A percentile compares a stretch with the other conserved stretches of the same genome.
Conservation (phyloP, 257 asterid species). For the Datura wrightii region DNA sequence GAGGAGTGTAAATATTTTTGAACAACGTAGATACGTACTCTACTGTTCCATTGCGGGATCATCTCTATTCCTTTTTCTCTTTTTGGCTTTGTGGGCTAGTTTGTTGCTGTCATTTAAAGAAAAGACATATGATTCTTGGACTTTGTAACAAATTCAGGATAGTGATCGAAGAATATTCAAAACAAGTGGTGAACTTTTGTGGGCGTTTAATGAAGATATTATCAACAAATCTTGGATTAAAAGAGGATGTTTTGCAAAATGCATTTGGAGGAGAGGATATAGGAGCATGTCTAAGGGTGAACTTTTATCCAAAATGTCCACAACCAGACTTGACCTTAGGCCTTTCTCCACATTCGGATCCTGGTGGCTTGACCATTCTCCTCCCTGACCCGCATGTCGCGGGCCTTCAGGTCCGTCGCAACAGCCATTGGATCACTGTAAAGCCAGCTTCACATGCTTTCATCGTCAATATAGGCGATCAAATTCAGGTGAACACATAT, state of each 20-base stretch:
- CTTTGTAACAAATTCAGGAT: constrained; percentile 52
- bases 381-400: constrained; percentile 70
- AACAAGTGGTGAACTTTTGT: constrained; percentile 66
- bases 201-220: constrained; percentile 59
- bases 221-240: constrained; percentile 66
- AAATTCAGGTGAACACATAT: constrained; percentile 63
- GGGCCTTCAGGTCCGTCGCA: constrained; percentile 81
- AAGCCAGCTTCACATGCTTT: constrained; percentile 81
- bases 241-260: constrained; percentile 53
- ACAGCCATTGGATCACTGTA: constrained; percentile 67
- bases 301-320: constrained; percentile 87
- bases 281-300: constrained; percentile 87
- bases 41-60: background rate
- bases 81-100: background rate
- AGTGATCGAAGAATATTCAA: constrained; percentile 65
- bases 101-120: background rate
- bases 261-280: constrained; percentile 78
- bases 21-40: background rate
- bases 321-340: constrained; percentile 83
- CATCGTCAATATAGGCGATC: constrained; percentile 86
- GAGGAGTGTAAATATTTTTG: too few relatives aligned
- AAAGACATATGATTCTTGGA: background rate
- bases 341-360: constrained; percentile 85
- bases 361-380: constrained; percentile 84
- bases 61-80: background rate